A percentile compares a stretch with the other conserved stretches of the same genome.
phyloP scores from a whole-genome alignment of 495 filamentous ascomycete genomes.

The Trichoderma gamsii region DNA sequence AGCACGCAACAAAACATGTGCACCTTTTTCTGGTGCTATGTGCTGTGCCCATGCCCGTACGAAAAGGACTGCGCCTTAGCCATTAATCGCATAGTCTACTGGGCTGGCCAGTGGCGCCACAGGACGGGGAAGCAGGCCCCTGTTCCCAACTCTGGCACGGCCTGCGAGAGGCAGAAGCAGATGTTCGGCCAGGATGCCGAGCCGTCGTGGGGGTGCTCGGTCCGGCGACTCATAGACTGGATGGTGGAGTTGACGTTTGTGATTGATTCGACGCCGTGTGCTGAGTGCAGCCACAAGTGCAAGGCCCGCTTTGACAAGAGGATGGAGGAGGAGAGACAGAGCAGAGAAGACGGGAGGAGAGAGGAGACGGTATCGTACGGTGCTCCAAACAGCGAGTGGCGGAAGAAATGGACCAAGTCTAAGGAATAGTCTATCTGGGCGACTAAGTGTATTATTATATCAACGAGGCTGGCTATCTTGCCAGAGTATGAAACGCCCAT shows the following conservation, averaged over 20 bases:
- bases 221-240: background rate
- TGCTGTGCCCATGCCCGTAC: slow-evolving; percentile 8
- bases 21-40: slow-evolving; percentile 10
- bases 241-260: slow-evolving; percentile 3
- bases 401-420: background rate
- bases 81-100: background rate
- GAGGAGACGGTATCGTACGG: background rate
- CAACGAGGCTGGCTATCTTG: no score
- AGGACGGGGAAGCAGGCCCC: slow-evolving; percentile 4
- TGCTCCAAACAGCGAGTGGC: no score
- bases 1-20: background rate
- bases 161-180: background rate
- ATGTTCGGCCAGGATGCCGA: background rate
- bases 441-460: background rate
- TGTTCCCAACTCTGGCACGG: slow-evolving; percentile 1
- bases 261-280: background rate
- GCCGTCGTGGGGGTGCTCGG: background rate
- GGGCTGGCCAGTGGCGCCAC: slow-evolving; percentile 6
- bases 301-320: background rate
- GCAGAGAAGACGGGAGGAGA: background rate
- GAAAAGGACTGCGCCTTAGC: slow-evolving; percentile 5
- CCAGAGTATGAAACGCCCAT: background rate
- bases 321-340: background rate
- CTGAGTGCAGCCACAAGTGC: background rate
- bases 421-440: background rate